Percentiles rank a stretch among this genome's conserved stretches.
phyloP scores from a whole-genome alignment of 2,329 filamentous ascomycete genomes.

The Tolypocladium tropicale region DNA sequence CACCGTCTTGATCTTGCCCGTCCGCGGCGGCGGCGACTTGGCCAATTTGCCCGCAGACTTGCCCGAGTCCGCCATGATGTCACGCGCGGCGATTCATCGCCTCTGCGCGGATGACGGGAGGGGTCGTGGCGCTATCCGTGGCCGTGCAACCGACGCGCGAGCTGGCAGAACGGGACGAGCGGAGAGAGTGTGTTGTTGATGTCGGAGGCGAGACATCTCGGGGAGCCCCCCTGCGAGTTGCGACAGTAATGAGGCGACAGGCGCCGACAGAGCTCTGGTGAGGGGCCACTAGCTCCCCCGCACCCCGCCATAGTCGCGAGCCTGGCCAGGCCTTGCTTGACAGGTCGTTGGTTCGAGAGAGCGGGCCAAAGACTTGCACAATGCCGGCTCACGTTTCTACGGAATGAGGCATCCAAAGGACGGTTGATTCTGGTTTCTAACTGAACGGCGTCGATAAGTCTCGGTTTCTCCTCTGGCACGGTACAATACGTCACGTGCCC shows the following conservation, averaged over 20 bases:
- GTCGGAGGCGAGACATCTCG: background rate
- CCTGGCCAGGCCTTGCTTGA: no score
- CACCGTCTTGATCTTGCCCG: conserved; percentile 22
- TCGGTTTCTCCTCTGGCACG: background rate
- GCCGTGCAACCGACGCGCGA: background rate
- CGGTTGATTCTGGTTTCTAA: background rate
- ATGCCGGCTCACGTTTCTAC: background rate
- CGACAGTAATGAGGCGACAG: background rate
- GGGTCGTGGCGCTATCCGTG: background rate
- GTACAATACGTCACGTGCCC: background rate
- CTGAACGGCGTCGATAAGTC: background rate
- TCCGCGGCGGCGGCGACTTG: conserved; percentile 17
- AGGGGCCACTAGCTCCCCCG: background rate
- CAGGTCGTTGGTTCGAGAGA: background rate
- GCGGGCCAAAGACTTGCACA: background rate
- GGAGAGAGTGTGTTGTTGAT: background rate
- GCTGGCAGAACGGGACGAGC: background rate
- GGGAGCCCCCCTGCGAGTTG: no score
- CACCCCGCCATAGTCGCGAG: background rate
- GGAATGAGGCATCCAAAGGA: background rate
- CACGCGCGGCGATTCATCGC: conserved; percentile 19
- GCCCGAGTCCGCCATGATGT: conserved; percentile 33
- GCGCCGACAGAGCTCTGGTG: background rate
- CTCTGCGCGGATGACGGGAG: background rate
- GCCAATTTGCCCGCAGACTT: conserved; percentile 19